phyloP scores from a whole-genome alignment of 163 green algal species.

The Chloromonas sp. region DNA sequence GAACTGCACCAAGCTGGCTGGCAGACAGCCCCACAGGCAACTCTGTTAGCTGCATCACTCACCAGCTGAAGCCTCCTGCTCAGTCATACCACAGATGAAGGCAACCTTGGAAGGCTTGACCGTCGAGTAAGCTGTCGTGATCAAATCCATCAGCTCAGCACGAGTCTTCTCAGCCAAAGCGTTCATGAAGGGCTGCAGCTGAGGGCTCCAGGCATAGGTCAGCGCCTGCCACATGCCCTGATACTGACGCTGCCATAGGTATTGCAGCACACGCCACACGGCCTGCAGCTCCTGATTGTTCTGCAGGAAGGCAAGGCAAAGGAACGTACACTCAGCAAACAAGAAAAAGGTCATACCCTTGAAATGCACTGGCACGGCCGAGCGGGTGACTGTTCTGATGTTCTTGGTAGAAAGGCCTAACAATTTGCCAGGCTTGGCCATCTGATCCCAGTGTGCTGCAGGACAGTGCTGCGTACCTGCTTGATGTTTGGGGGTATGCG shows the following conservation, averaged over 20 bases:
- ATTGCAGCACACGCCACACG: slow-evolving; percentile 42
- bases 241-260: slow-evolving; percentile 36
- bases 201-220: slow-evolving; percentile 35
- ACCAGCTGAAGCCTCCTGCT: slow-evolving; percentile 22
- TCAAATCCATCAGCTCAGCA: slow-evolving; percentile 26
- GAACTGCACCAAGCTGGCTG: neutral
- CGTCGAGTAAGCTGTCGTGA: slow-evolving; percentile 30
- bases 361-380: neutral
- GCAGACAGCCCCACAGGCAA: neutral
- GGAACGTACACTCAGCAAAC: neutral
- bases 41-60: neutral
- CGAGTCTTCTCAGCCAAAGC: slow-evolving; percentile 30
- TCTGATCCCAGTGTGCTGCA: neutral
- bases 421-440: neutral
- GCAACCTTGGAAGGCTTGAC: slow-evolving; percentile 32
- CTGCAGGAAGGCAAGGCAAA: slow-evolving; percentile 11
- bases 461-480: slow-evolving; percentile 9
- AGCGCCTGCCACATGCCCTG: slow-evolving; percentile 38
- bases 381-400: neutral
- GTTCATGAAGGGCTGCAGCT: slow-evolving; percentile 31
- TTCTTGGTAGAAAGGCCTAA: neutral
- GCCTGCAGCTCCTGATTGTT: slow-evolving; percentile 38
- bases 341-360: neutral
- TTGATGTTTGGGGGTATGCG: slow-evolving; percentile 31
- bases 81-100: slow-evolving; percentile 26